Conservation (phyloP, 345 rosid genomes). For the Anacardium occidentale region DNA sequence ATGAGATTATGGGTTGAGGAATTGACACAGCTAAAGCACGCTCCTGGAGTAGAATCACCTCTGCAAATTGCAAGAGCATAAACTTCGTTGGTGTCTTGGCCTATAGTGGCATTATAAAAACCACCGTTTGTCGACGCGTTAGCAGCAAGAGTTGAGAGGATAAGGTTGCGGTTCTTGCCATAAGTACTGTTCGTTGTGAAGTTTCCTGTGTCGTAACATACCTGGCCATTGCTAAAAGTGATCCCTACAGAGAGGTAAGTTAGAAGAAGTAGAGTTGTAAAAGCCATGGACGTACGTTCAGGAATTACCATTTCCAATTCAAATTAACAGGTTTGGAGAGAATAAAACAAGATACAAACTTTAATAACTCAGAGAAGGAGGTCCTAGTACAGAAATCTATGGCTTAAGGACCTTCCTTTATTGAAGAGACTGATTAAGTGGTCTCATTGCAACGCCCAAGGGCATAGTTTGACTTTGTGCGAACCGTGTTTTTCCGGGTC, state of each 20-base stretch:
- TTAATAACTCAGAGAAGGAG: too few species aligned
- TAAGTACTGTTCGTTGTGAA: conserved; percentile 25
- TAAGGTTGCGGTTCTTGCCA: conserved; percentile 28
- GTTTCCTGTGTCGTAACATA: conserved; percentile 31
- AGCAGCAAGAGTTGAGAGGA: conserved; percentile 31
- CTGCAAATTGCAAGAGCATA: conserved; percentile 39
- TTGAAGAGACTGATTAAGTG: too few species aligned
- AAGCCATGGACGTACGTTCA: neutral
- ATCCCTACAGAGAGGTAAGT: neutral
- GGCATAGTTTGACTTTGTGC: too few species aligned
- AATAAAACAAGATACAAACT: neutral
- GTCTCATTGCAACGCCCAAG: too few species aligned
- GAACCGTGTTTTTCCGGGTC: too few species aligned
- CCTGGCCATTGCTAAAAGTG: neutral
- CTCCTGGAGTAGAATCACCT: conserved; percentile 25
- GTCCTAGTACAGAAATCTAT: too few species aligned
- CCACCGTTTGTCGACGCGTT: conserved; percentile 23
- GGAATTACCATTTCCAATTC: neutral
- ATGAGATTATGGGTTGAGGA: conserved; percentile 13
- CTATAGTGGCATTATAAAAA: conserved; percentile 30
- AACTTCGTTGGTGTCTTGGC: conserved; percentile 22
- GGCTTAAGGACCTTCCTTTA: too few species aligned
- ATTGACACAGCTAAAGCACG: conserved; percentile 31
- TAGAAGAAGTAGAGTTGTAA: neutral
- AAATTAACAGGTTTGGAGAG: neutral